Evolutionary conservation across 345 rosid species (phyloP), one percentile per base, ranked within the genome.

Genomic region (Psidium guajava): DNA sequence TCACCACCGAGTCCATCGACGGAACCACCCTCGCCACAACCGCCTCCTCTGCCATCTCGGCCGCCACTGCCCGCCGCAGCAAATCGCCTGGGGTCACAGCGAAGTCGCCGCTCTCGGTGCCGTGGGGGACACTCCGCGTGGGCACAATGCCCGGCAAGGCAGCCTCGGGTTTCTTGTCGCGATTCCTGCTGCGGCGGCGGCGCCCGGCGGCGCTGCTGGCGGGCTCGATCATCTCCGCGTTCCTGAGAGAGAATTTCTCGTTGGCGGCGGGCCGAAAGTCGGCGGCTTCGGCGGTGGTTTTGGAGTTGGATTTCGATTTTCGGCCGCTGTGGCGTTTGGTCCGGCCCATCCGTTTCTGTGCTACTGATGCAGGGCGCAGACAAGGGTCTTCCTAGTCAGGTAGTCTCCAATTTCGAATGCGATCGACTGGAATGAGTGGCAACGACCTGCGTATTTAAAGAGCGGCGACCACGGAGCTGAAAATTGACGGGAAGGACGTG

Each of bases 1-100:
- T 96, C 51, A 96, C 99, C 14, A 95, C 98, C 32, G 97, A 94
- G 49, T 95, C 96, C 98, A 96, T 96, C 5, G 95, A 89, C n/a
- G 94, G 95, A 10, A 91, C 91, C 56, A 89, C 97, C 86, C 93
- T 94, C 54, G 87, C 92, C 18, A 90, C 94, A 55, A 36, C 22
- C 36, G 36, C 36, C 81, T 14, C 54, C 54, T 12, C 5, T 12
- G 54, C 54, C 18, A 52, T 52, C 16, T 52, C 85, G 61, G 55
- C 80, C 13, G 44, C 85, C 56, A 3, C 57, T 16, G 15, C 44
- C 44, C 40, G 56, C 36, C 36, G 18, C 6, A 83, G 14, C 12
- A 69, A 83, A 44, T 59, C 85, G 20, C 85, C 12, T 3, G 77
- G 56, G n/a, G 40, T 47, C 42, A 40, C 11, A 47, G 82, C 81